Conservation (phyloP, 768 basidiomycete species). For the Chalciporus sphaerocephalus region DNA sequence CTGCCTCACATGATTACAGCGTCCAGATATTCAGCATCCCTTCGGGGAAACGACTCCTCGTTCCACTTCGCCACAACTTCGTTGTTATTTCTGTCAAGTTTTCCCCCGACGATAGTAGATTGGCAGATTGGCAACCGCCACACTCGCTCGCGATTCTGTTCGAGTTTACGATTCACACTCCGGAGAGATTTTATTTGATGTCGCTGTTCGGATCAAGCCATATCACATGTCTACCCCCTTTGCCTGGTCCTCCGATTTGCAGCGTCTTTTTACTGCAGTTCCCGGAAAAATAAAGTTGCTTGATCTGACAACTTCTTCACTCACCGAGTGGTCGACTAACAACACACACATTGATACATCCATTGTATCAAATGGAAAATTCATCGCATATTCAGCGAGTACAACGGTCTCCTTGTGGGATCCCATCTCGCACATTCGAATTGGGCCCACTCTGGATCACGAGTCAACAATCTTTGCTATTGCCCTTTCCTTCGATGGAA, state of each 20-base stretch:
- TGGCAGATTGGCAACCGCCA: neutral
- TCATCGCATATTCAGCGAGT: neutral
- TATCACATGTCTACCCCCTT: neutral
- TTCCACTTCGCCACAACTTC: neutral
- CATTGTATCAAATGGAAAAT: neutral
- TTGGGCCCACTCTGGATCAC: neutral
- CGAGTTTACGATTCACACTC: neutral
- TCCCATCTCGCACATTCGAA: neutral
- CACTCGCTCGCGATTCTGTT: neutral
- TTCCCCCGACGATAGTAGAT: neutral
- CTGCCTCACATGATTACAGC: neutral
- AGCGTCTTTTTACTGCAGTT: neutral
- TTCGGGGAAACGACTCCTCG: neutral
- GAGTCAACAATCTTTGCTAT: neutral
- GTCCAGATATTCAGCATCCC: neutral
- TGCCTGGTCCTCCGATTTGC: neutral
- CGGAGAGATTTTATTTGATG: neutral
- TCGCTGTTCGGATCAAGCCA: neutral
- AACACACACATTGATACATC: neutral
- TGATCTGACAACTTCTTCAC: neutral
- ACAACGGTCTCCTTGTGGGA: neutral
- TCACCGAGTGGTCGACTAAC: neutral
- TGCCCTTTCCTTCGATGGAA: neutral
- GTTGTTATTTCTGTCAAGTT: neutral
- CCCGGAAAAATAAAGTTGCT: neutral